These are phyloP conservation scores for Inga leiocalycina DNA, from an alignment of 306 rosid genomes.

Conservation along the genomic window DNA sequence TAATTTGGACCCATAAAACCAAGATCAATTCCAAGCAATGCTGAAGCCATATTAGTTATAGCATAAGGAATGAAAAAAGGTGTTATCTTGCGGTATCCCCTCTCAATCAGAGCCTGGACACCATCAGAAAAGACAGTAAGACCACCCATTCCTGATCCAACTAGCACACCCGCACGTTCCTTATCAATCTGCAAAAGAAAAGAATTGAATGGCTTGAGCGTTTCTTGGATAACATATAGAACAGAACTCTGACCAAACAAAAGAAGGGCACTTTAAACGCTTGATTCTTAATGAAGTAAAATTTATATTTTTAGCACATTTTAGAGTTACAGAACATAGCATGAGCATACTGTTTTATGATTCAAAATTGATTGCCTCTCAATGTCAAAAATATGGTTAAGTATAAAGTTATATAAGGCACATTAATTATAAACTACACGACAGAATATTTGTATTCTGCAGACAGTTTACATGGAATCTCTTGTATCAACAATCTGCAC, in stretches of 20 bases:
- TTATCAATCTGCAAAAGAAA: slow-evolving; percentile 1
- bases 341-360: background rate
- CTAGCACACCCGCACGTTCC: slow-evolving; percentile 49
- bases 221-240: background rate
- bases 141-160: slow-evolving; percentile 99
- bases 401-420: background rate
- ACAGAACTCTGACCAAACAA: background rate
- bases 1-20: slow-evolving; percentile 98
- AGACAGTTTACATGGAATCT: background rate
- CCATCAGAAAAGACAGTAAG: slow-evolving; percentile 89
- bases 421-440: background rate
- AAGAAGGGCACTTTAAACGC: background rate
- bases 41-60: slow-evolving; percentile 95
- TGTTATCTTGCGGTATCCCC: slow-evolving; percentile 81
- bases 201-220: background rate
- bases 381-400: background rate
- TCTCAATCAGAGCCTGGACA: slow-evolving; percentile 77
- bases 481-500: background rate
- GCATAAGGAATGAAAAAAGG: slow-evolving; percentile 97
- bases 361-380: background rate
- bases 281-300: background rate
- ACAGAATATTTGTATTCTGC: background rate
- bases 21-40: slow-evolving; percentile 84
- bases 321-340: background rate
- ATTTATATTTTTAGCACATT: background rate